Evolutionary conservation across 2,329 filamentous ascomycete species (phyloP).

Genomic region (Cladosporium sp.): DNA sequence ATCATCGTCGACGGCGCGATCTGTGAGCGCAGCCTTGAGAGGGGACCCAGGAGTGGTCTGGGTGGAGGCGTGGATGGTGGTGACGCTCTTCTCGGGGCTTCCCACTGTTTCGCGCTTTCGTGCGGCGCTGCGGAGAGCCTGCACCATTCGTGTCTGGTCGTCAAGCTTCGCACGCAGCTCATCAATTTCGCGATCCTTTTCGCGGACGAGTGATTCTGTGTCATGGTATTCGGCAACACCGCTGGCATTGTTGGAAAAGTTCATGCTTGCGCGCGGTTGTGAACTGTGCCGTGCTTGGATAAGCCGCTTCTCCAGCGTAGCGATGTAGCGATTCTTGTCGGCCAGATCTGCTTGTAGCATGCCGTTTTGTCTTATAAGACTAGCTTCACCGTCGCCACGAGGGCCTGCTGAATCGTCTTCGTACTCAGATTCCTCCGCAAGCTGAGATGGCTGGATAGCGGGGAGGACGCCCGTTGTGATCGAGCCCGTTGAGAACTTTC

Average conservation of each 20-base stretch:
- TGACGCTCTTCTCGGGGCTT: conserved; percentile 22
- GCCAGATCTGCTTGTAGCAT: conserved; percentile 91
- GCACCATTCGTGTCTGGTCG: conserved; percentile 92
- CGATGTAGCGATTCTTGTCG: conserved; percentile 97
- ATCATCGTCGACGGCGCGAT: not conserved
- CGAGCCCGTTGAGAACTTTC: conserved; percentile 35
- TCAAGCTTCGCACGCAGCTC: conserved; percentile 87
- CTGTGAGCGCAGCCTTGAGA: not conserved
- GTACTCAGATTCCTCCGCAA: conserved; percentile 41
- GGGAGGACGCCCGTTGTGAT: conserved; percentile 37
- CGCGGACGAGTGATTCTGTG: conserved; percentile 69
- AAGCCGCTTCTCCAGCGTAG: conserved; percentile 87
- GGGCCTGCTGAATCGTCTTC: conserved; percentile 64
- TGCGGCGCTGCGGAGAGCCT: conserved; percentile 80
- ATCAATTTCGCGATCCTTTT: conserved; percentile 90
- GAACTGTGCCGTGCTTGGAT: conserved; percentile 88
- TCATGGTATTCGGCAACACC: conserved; percentile 67
- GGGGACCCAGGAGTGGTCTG: conserved; percentile 25
- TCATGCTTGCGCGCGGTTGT: conserved; percentile 81
- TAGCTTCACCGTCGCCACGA: conserved; percentile 83
- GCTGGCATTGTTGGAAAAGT: conserved; percentile 56
- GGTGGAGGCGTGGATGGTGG: conserved; percentile 15
- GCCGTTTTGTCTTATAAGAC: conserved; percentile 78
- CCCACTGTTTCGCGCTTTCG: conserved; percentile 73
- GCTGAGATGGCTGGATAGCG: conserved; percentile 32